A percentile compares a stretch with the other conserved stretches of the same genome.
phyloP scores from a whole-genome alignment of 176 grass and related monocot genomes.

The Oropetium thomaeum region DNA sequence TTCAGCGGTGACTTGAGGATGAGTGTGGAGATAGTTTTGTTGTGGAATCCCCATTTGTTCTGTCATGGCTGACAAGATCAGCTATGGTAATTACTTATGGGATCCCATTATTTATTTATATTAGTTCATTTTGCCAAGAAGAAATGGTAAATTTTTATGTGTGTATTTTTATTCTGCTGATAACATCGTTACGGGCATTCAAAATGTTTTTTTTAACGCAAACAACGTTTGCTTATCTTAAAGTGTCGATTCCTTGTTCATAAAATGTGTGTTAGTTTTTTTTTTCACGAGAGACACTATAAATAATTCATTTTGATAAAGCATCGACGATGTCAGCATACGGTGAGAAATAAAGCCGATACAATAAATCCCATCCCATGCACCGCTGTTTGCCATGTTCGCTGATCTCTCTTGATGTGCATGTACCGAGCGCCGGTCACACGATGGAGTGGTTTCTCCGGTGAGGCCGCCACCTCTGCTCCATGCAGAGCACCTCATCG shows the following conservation, averaged over 20 bases:
- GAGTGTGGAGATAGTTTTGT: neutral
- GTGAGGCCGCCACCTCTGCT: slow-evolving; percentile 37
- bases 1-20: neutral
- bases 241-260: too few relatives aligned
- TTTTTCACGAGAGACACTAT: too few relatives aligned
- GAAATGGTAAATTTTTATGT: neutral
- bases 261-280: too few relatives aligned
- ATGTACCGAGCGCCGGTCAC: slow-evolving; percentile 9
- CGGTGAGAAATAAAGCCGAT: neutral
- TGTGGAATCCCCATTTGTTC: neutral
- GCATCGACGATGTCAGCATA: neutral
- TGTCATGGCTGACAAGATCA: neutral
- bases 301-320: too few relatives aligned
- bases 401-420: neutral
- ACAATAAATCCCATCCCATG: neutral
- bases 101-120: too few relatives aligned
- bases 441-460: slow-evolving; percentile 33
- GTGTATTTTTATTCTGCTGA: too few relatives aligned
- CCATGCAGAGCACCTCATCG: slow-evolving; percentile 21
- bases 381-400: neutral
- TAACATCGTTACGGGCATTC: too few relatives aligned
- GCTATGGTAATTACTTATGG: neutral
- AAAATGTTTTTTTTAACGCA: too few relatives aligned
- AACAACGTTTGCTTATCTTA: too few relatives aligned
- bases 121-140: neutral